Base-by-base conservation (phyloP, 2,329 filamentous ascomycete genomes). In the Aaosphaeria pasadenensis region DNA sequence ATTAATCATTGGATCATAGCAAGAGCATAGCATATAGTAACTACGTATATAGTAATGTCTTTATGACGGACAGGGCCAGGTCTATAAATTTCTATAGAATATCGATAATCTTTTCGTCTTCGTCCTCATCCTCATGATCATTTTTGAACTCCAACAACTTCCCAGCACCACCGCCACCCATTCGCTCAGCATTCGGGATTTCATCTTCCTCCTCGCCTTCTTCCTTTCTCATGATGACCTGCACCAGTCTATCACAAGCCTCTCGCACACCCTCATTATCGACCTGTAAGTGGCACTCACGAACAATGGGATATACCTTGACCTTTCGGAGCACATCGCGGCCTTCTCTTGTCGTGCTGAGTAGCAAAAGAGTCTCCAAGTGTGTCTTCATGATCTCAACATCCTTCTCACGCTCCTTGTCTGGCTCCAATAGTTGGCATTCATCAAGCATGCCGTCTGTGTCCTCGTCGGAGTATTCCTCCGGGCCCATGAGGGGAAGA, bases 391-490 rank as follows among this genome's bases (percentile, higher is more conserved):
- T 78, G 54, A 96, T 94, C 42, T 82, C 81, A 11, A 74, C 70
- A 60, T 96, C 89, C 4, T 79, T 70, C 55, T 99, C 94, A 38
- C 92, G 83, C 71, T 86, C 77, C 77, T 99, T 97, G 64, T 96
- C 91, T 0, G 91, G 88, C 0, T 91, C 87, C 7, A 97, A 78
- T 0, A 97, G 79, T 71, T 97, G 92, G 53, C 96, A 77, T 67
- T 97, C 94, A 0, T 91, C 85, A 7, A 95, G 78, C 90, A 99
- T 95, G 36, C 80, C 83, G 64, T 90, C 80, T 49, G 82, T 87
- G 57, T 99, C 94, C 41, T 96, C 90, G 33, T 91, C 88, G 13
- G 86, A 79, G 66, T 92, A 96, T 64, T 94, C 89, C 67, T 97
- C 94, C 32, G 81, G 85, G 0, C 92, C 92, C 61, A 87, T 92